Base-by-base conservation (phyloP, 1,284 basidiomycete genomes). In the Coriolopsis trogii region DNA sequence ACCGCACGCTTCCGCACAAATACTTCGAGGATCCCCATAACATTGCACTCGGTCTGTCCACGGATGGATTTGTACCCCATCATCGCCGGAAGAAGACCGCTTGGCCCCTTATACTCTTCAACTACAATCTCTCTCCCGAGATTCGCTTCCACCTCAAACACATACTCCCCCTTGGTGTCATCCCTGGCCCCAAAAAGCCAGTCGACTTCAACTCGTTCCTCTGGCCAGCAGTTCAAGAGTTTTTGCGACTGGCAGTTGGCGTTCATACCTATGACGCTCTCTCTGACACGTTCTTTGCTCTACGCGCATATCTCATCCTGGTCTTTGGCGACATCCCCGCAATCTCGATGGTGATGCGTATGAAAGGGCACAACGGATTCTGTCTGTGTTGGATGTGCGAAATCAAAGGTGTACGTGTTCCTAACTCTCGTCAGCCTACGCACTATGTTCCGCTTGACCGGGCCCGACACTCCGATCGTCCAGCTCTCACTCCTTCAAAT, bases 291-390 rank as follows among this genome's bases (percentile, higher is more conserved):
- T 12, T 66, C 3, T 76, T 76, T 41, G 26, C 49, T 2, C 63
- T 80, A 0, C 67, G 56, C 26, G 75, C 73, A 0, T 73, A 70
- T 49, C 67, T 75, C 2, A 69, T 76, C 10, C 46, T 74, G 3
- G 66, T 65, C 5, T 73, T 70, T 41, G 73, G 77, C 2, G 76
- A 79, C 53, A 77, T 79, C 23, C 75, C 73, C n/a, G 56, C 58
- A 0, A 37, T 58, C 0, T 58, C 60, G 1, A 52, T 57, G 45
- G 20, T 61, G 4, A 48, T 56, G 59, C 47, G 63, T 2, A 75
- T 78, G 69, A 79, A 78, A 53, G 77, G 77, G 0, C 75, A 77
- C 41, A 79, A 79, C 50, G 71, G 68, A 0, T 36, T 67, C 26
- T 63, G 33, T 3, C 76, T 78, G 0, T 80, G 78, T 56, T 67